Base-by-base conservation (phyloP, 441 rosid species). In the Erysimum pusillum region DNA sequence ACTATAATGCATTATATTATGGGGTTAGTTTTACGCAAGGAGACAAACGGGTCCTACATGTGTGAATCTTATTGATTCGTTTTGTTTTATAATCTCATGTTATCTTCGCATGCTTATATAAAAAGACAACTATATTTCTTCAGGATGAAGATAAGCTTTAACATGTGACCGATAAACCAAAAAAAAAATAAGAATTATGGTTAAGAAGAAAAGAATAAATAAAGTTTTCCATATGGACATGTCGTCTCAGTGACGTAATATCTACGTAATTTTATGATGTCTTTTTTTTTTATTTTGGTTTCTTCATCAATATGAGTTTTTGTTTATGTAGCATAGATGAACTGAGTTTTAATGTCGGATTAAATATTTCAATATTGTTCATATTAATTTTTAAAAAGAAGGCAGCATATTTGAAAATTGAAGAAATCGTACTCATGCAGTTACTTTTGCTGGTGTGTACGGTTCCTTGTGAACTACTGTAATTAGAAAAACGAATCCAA, bases 31-130 rank as follows among this genome's bases (percentile, higher is more conserved):
- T 77, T 72, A 72, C 69, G 51, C 46, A 72, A 71, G 22, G 69
- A 67, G 69, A 78, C 77, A 73, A 60, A 58, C 8, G 28, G 77
- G 70, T 67, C 81, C 81, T 72, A 78, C 69, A 42, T 58, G 69
- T 54, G 51, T 72, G 74, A 72, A 66, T 77, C 52, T 48, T 36
- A 49, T 59, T 22, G 67, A 3, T 72, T 65, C 53, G 39, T 54
- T 77, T 58, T 39, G 68, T 66, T 77, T 51, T 41, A 66, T 78
- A 68, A 28, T 77, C 39, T 59, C 48, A 58, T 31, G 34, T 65
- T 32, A 59, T 51, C 73, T 49, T n/a, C 52, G 64, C 65, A 66
- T 66, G 69, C 49, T 78, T n/a, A n/a, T 72, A 60, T 60, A 67
- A 65, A 69, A 70, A 18, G 20, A 35, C 25, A 58, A 44, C 2